A percentile compares a stretch with the other conserved stretches of the same genome.
Evolutionary conservation across 371 early-diverging fungal species (phyloP).

Genomic region (Mortierella sp.): DNA sequence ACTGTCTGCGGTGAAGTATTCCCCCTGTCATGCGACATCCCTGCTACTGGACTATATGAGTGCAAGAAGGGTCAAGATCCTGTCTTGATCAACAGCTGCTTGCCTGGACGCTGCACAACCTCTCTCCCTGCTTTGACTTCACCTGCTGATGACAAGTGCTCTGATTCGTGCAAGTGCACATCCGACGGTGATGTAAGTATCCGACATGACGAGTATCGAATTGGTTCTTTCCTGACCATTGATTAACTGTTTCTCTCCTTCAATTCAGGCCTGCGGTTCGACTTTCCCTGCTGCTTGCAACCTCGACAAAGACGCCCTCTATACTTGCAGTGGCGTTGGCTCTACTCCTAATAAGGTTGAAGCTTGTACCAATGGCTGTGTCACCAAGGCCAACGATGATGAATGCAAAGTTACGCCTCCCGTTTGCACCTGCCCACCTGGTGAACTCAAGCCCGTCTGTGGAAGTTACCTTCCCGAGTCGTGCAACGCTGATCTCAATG

Average conservation of each 20-base stretch:
- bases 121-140: neutral
- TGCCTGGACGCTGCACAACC: conserved; percentile 7
- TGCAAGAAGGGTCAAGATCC: conserved; percentile 13
- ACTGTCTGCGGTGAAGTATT: conserved; percentile 17
- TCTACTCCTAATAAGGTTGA: neutral
- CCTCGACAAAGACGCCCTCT: neutral
- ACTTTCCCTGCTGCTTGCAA: conserved; percentile 11
- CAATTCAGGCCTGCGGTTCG: conserved; percentile 11
- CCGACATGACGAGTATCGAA: neutral
- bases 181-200: conserved; percentile 2
- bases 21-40: conserved; percentile 10
- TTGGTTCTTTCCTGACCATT: neutral
- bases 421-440: conserved; percentile 9
- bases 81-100: neutral
- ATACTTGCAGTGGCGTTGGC: neutral
- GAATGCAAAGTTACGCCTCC: neutral
- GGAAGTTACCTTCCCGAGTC: conserved; percentile 8
- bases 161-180: conserved; percentile 6
- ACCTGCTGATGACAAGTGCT: conserved; percentile 2
- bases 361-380: conserved; percentile 4
- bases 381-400: conserved; percentile 11
- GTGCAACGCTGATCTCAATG: conserved; percentile 7
- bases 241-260: too few relatives aligned
- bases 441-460: conserved; percentile 10
- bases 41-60: conserved; percentile 3